Base-by-base conservation (phyloP, 768 basidiomycete species). In the Russula dissimulans region DNA sequence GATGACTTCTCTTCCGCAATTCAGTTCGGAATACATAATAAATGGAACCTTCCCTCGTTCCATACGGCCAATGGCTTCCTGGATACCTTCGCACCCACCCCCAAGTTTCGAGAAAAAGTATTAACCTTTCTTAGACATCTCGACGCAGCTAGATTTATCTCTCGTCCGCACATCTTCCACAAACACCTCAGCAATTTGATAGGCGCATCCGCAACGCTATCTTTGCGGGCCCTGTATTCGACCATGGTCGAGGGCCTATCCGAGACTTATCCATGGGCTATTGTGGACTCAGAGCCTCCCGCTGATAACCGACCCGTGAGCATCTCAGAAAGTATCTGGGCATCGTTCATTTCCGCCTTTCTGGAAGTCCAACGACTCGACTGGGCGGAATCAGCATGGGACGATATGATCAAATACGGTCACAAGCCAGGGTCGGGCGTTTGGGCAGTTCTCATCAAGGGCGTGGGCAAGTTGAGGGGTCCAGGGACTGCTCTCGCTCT, bases 381-480 rank as follows among this genome's bases (percentile, higher is more conserved):
- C 54, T 71, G 85, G 22, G 89, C 84, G 3, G 79, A 78, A 46
- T 72, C 73, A 26, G 68, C 91, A 5, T 91, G 91, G 91, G 75
- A 79, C 39, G 88, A 90, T 68, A 79, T 89, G 73, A 55, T 73
- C 17, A 65, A 70, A 41, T 71, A 78, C 22, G 78, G 77, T 1
- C 69, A 86, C 41, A 70, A 59, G 41, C 84, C 84, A n/a, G 78
- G 78, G 1, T 71, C 80, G 9, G 72, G 76, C 31, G 79, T 82
- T 51, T 93, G 91, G 90, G 89, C 81, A 10, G 81, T 83, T 15
- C 76, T 91, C 46, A 73, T 94, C 41, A 80, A 84, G 49, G 81
- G 82, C 8, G 85, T 86, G 65, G 79, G 76, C 36, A 73, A 78
- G 49, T 72, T 78, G 41, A 77, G 79, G 22, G 76, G 80, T 54